Percentiles rank a stretch among this genome's conserved stretches.
Conservation (phyloP, 2,329 filamentous ascomycete species). For the Pleurostoma richardsiae region DNA sequence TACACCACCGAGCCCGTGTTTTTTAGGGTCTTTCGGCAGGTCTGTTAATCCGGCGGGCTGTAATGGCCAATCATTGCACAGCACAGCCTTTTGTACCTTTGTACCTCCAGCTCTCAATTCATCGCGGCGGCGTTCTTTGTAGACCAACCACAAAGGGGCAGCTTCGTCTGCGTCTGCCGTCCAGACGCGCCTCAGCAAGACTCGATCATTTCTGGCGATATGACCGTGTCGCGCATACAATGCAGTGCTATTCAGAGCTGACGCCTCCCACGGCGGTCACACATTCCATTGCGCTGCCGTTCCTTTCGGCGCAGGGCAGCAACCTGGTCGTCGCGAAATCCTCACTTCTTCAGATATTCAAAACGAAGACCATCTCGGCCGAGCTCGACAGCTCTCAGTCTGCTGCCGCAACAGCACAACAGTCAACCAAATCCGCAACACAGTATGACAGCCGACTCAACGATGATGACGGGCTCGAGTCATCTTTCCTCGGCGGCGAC, state of each 20-base stretch:
- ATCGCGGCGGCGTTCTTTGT: no score
- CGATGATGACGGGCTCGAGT: constrained; percentile 60
- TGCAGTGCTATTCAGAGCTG: constrained; percentile 98
- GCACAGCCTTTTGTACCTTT: no score
- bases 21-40: no score
- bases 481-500: constrained; percentile 62
- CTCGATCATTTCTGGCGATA: constrained; percentile 9
- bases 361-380: constrained; percentile 60
- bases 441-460: constrained; percentile 48
- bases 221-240: constrained; percentile 31
- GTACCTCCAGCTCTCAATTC: no score
- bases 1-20: no score
- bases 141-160: no score
- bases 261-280: constrained; percentile 91
- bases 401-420: constrained; percentile 17
- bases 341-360: constrained; percentile 88
- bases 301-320: constrained; percentile 68
- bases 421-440: constrained; percentile 34
- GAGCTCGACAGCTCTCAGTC: constrained; percentile 49
- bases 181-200: no score
- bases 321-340: constrained; percentile 92
- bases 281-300: constrained; percentile 74
- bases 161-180: no score
- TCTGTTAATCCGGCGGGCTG: no score
- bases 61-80: no score